These are phyloP conservation scores for Raphanus raphanistrum DNA, from an alignment of 345 rosid genomes.

Conservation along the genomic window DNA sequence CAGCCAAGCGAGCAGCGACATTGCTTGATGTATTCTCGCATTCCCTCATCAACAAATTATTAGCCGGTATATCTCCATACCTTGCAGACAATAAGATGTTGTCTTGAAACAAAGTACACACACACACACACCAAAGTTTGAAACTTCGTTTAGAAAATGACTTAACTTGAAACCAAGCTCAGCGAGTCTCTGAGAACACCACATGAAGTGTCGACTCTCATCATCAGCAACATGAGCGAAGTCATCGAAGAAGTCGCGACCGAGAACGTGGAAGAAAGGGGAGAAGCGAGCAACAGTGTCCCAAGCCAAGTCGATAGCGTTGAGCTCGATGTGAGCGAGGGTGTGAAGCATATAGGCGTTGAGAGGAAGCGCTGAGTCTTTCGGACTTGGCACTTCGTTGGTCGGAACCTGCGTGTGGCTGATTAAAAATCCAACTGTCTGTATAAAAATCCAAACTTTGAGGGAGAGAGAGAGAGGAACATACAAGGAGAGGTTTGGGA, in stretches of 20 bases:
- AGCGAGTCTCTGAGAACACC: constrained; percentile 89
- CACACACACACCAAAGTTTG: background rate
- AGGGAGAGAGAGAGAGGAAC: constrained; percentile 13
- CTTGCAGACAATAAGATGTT: constrained; percentile 37
- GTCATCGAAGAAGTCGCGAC: constrained; percentile 77
- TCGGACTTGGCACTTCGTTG: constrained; percentile 68
- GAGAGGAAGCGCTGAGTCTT: constrained; percentile 74
- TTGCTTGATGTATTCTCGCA: constrained; percentile 75
- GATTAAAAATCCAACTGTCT: background rate
- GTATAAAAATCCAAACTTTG: background rate
- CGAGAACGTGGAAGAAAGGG: constrained; percentile 58
- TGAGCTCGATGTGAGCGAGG: constrained; percentile 93
- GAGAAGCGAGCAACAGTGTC: constrained; percentile 92
- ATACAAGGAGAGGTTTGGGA: constrained; percentile 62
- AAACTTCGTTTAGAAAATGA: background rate
- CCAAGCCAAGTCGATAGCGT: constrained; percentile 98
- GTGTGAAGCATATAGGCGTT: constrained; percentile 92
- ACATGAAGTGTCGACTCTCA: constrained; percentile 91
- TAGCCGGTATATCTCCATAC: constrained; percentile 96
- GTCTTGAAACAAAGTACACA: background rate
- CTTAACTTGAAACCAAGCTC: constrained; percentile 89
- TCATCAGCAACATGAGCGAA: constrained; percentile 97
- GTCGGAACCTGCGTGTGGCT: constrained; percentile 59
- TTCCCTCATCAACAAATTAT: constrained; percentile 85
- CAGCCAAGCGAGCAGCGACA: constrained; percentile 87